Evolutionary conservation across 1,284 basidiomycete species (phyloP).

Genomic region (Trametes hirsuta): DNA sequence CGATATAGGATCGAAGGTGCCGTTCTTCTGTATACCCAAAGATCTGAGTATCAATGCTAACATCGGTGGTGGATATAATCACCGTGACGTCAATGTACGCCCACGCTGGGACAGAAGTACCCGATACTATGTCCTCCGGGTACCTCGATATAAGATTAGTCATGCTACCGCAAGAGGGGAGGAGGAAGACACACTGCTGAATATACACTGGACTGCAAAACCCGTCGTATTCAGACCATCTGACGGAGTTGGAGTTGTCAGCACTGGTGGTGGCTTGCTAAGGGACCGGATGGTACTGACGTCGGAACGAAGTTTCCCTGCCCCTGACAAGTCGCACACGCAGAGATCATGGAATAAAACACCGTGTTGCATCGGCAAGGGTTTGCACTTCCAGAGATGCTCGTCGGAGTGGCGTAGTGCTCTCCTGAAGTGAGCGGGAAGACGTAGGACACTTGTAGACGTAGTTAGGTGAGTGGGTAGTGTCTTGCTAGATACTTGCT

Average conservation of each 20-base stretch:
- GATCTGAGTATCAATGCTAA: too few relatives aligned
- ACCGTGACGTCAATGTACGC: conserved; percentile 3
- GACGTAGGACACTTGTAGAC: conserved; percentile 12
- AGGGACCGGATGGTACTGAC: neutral
- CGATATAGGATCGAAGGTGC: neutral
- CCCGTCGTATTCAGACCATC: too few relatives aligned
- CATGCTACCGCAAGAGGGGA: neutral
- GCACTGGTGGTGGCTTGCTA: too few relatives aligned
- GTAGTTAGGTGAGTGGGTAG: neutral
- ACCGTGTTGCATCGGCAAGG: conserved; percentile 1
- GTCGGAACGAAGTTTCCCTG: neutral
- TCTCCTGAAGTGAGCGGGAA: conserved; percentile 3
- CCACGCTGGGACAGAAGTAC: conserved; percentile 3
- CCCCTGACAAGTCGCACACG: conserved; percentile 1
- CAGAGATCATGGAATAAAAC: conserved; percentile 1
- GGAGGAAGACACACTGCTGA: neutral
- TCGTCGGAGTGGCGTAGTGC: neutral
- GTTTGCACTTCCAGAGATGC: neutral
- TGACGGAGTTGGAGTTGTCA: too few relatives aligned
- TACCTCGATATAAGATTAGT: neutral
- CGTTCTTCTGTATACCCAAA: neutral
- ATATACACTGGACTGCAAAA: neutral
- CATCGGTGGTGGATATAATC: neutral
- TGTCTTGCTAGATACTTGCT: too few relatives aligned
- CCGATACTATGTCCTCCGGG: neutral